These are phyloP conservation scores for Echria macrotheca DNA, from an alignment of 495 filamentous ascomycete genomes.

Conservation along the genomic window DNA sequence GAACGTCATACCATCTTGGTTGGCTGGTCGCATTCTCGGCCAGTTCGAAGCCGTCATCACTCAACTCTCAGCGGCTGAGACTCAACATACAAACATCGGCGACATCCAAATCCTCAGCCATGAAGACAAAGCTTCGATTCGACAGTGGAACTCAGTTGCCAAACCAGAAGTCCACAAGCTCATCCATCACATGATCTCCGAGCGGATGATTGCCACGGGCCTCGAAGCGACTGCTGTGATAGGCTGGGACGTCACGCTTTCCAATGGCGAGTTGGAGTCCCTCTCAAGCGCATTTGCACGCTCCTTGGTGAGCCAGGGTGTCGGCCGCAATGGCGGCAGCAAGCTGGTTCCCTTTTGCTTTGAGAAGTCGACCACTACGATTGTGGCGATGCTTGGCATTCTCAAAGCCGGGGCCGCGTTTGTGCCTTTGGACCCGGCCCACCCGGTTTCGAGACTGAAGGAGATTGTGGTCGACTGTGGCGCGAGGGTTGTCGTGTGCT, in stretches of 20 bases:
- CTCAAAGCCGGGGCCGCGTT: slow-evolving; percentile 41
- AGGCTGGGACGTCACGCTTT: slow-evolving; percentile 19
- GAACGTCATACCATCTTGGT: slow-evolving; percentile 14
- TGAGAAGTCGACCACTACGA: slow-evolving; percentile 43
- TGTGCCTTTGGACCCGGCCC: slow-evolving; percentile 53
- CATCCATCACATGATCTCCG: slow-evolving; percentile 48
- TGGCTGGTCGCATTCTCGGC: slow-evolving; percentile 20
- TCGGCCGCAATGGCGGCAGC: not conserved
- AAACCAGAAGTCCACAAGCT: slow-evolving; percentile 35
- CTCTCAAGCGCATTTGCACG: slow-evolving; percentile 14
- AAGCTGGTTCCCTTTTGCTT: slow-evolving; percentile 39
- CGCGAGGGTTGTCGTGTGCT: slow-evolving; percentile 18
- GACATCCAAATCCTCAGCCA: slow-evolving; percentile 17
- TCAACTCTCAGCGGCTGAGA: not conserved
- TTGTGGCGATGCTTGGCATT: slow-evolving; percentile 43
- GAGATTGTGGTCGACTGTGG: slow-evolving; percentile 25
- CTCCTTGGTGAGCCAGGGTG: slow-evolving; percentile 12
- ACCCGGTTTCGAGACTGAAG: slow-evolving; percentile 47
- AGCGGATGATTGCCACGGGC: slow-evolving; percentile 24
- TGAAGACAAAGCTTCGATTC: slow-evolving; percentile 9
- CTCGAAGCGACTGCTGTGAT: slow-evolving; percentile 8
- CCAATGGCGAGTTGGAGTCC: slow-evolving; percentile 14
- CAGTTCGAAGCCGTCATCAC: slow-evolving; percentile 20
- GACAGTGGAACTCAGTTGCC: slow-evolving; percentile 21
- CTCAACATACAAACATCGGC: slow-evolving; percentile 12